Evolutionary conservation across 2,329 filamentous ascomycete species (phyloP).

Genomic region (Phyllosticta citribraziliensis): DNA sequence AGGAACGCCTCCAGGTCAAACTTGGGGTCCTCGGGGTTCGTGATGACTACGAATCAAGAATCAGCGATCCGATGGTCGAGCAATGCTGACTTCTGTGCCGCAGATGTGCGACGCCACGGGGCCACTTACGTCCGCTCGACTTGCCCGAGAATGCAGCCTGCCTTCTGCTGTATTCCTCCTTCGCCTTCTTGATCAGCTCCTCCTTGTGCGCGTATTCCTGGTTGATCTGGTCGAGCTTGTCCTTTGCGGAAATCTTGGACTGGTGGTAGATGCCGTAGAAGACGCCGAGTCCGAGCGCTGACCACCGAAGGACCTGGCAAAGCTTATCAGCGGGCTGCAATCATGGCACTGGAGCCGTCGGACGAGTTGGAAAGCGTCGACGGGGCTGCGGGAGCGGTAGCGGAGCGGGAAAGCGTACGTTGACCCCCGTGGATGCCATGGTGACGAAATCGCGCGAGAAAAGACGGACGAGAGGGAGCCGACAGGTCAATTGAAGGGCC

Average conservation of each 20-base stretch:
- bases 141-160: slow-evolving; percentile 38
- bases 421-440: slow-evolving; percentile 30
- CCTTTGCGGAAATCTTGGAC: slow-evolving; percentile 61
- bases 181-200: slow-evolving; percentile 84
- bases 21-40: slow-evolving; percentile 73
- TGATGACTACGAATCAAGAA: slow-evolving; percentile 2
- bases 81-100: slow-evolving; percentile 15
- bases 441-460: slow-evolving; percentile 1
- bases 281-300: slow-evolving; percentile 80
- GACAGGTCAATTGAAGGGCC: slow-evolving; percentile 9
- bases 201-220: slow-evolving; percentile 86
- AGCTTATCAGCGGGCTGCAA: slow-evolving; percentile 3
- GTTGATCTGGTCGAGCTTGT: slow-evolving; percentile 61
- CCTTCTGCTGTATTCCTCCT: slow-evolving; percentile 81
- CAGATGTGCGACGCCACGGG: slow-evolving; percentile 14
- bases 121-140: slow-evolving; percentile 28
- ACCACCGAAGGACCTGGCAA: slow-evolving; percentile 86
- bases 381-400: slow-evolving; percentile 6
- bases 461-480: slow-evolving; percentile 3
- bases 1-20: slow-evolving; percentile 89
- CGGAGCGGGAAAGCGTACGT: slow-evolving; percentile 33
- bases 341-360: not conserved
- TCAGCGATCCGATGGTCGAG: slow-evolving; percentile 1
- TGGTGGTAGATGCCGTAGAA: slow-evolving; percentile 97
- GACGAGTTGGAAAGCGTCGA: slow-evolving; percentile 2